These are phyloP conservation scores for Penicillium glabrum DNA, from an alignment of 2,329 filamentous ascomycete genomes.

Conservation along the genomic window DNA sequence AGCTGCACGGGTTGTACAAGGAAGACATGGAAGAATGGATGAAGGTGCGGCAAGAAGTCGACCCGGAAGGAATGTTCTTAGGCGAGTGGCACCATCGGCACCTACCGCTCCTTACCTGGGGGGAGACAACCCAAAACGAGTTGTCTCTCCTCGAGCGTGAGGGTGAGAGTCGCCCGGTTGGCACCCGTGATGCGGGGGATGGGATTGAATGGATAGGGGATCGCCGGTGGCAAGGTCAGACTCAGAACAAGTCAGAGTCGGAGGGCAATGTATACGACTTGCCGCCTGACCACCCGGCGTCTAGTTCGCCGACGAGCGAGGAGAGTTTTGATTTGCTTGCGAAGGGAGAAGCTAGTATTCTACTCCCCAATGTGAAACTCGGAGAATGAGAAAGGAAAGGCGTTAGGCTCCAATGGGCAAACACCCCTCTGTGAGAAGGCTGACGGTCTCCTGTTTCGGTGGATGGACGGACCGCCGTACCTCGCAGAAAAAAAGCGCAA, in stretches of 20 bases:
- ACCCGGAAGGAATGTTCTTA: constrained; percentile 83
- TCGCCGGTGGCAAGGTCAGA: constrained; percentile 27
- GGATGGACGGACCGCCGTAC: constrained; percentile 6
- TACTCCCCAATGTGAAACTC: constrained; percentile 26
- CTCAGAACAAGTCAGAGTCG: background rate
- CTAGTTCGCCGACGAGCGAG: constrained; percentile 44
- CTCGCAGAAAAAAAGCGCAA: background rate
- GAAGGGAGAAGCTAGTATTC: constrained; percentile 45
- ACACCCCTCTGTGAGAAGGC: background rate
- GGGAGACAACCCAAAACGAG: constrained; percentile 13
- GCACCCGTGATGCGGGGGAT: constrained; percentile 35
- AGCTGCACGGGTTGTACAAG: constrained; percentile 68
- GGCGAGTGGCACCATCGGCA: constrained; percentile 84
- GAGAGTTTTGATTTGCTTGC: constrained; percentile 50
- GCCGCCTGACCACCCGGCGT: constrained; percentile 14
- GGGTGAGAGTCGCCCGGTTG: constrained; percentile 28
- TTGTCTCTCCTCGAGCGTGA: constrained; percentile 48
- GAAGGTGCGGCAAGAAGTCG: constrained; percentile 65
- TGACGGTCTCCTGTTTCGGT: background rate
- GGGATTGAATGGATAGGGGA: constrained; percentile 45
- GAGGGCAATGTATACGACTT: constrained; percentile 12
- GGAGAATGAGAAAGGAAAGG: constrained; percentile 2
- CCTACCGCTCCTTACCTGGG: constrained; percentile 48
- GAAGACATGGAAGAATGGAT: constrained; percentile 66
- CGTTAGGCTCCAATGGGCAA: constrained; percentile 7